Conservation (phyloP, 768 basidiomycete genomes). For the Pisolithus orientalis region DNA sequence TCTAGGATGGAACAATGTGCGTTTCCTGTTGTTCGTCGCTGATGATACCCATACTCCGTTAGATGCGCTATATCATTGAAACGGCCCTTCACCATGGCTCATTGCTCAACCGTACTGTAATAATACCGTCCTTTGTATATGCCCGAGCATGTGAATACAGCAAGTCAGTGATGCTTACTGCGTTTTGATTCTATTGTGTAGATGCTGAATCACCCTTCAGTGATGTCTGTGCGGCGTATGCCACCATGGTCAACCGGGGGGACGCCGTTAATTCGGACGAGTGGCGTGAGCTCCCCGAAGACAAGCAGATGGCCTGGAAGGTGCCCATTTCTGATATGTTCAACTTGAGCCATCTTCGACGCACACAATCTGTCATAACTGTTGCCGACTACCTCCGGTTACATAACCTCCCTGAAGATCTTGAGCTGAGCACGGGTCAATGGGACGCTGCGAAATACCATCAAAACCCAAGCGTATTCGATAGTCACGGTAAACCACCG, state of each 20-base stretch:
- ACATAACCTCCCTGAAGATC: slow-evolving; percentile 28
- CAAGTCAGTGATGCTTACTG: slow-evolving; percentile 9
- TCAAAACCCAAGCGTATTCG: slow-evolving; percentile 21
- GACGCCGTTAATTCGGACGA: slow-evolving; percentile 37
- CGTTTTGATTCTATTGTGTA: not conserved
- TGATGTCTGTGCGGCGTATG: slow-evolving; percentile 34
- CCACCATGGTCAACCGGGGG: slow-evolving; percentile 39
- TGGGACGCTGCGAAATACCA: slow-evolving; percentile 34
- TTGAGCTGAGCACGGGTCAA: slow-evolving; percentile 32
- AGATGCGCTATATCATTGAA: slow-evolving; percentile 47
- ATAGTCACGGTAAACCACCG: slow-evolving; percentile 15
- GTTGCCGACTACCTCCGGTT: slow-evolving; percentile 38
- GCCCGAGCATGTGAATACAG: slow-evolving; percentile 37
- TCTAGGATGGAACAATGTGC: slow-evolving; percentile 44
- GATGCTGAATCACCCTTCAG: slow-evolving; percentile 11
- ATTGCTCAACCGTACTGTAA: slow-evolving; percentile 36
- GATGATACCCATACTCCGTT: not conserved
- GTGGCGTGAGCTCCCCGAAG: slow-evolving; percentile 34
- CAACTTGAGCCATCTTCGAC: slow-evolving; percentile 36
- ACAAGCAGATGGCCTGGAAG: slow-evolving; percentile 31
- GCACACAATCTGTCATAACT: slow-evolving; percentile 33
- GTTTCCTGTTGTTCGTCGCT: slow-evolving; percentile 5
- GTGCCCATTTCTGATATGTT: slow-evolving; percentile 35
- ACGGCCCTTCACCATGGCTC: slow-evolving; percentile 37
- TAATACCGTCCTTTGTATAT: slow-evolving; percentile 41